These are phyloP conservation scores for Chrysopogon serrulatus DNA, from an alignment of 176 grass and related monocot genomes.

Conservation along the genomic window DNA sequence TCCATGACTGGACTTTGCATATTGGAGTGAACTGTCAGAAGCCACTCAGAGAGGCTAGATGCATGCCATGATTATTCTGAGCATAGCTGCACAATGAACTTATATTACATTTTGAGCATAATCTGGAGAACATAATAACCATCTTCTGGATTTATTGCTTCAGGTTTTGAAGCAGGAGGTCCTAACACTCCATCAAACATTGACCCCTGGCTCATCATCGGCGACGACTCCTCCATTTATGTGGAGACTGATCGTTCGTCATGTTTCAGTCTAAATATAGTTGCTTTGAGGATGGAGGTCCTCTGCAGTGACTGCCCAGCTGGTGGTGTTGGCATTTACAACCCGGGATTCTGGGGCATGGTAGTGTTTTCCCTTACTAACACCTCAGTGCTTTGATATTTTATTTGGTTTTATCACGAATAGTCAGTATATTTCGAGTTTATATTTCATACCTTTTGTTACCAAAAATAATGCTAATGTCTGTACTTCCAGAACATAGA, in stretches of 20 bases:
- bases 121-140: background rate
- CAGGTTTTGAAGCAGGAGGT: conserved; percentile 93
- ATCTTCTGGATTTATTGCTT: background rate
- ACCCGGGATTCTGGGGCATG: conserved; percentile 93
- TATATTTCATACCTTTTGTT: background rate
- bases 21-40: background rate
- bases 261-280: conserved; percentile 52
- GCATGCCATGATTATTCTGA: background rate
- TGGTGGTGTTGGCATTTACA: conserved; percentile 73
- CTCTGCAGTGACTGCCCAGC: conserved; percentile 59
- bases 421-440: too few relatives aligned
- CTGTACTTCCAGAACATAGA: conserved; percentile 72
- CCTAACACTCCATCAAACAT: conserved; percentile 73
- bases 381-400: background rate
- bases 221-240: conserved; percentile 43
- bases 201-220: conserved; percentile 69
- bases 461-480: background rate
- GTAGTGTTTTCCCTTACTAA: background rate
- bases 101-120: background rate
- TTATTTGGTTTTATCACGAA: background rate
- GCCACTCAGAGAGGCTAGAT: background rate
- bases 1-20: background rate
- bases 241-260: conserved; percentile 56
- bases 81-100: background rate
- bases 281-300: conserved; percentile 73